Evolutionary conservation across 2,329 filamentous ascomycete species (phyloP).

Genomic region (Monosporascus cannonballus): DNA sequence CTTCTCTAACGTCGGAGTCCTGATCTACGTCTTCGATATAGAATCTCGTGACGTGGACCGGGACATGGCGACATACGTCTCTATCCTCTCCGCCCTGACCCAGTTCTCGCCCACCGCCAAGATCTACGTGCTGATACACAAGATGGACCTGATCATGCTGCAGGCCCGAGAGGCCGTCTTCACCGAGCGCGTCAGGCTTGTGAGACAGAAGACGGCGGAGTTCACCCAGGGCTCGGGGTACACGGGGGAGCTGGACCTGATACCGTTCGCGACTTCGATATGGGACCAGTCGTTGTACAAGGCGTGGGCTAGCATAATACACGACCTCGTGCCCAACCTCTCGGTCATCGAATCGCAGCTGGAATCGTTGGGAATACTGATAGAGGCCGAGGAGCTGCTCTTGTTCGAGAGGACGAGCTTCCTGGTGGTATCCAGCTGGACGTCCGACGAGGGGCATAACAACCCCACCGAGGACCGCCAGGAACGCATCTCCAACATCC

Average conservation of each 20-base stretch:
- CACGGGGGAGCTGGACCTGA: conserved; percentile 56
- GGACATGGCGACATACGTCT: conserved; percentile 86
- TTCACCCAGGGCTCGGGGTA: conserved; percentile 37
- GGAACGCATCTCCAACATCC: conserved; percentile 90
- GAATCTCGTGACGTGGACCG: conserved; percentile 91
- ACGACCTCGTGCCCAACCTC: conserved; percentile 94
- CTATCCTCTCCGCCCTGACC: conserved; percentile 80
- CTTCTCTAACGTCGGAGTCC: conserved; percentile 90
- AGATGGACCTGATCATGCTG: conserved; percentile 91
- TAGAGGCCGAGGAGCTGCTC: conserved; percentile 89
- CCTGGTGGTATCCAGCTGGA: conserved; percentile 90
- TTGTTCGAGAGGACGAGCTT: conserved; percentile 95
- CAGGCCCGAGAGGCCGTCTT: conserved; percentile 76
- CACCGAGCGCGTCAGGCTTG: conserved; percentile 72
- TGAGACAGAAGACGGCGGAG: conserved; percentile 65
- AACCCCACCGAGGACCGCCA: conserved; percentile 93
- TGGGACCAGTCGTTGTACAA: conserved; percentile 99
- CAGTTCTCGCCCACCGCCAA: conserved; percentile 78
- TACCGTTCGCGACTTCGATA: conserved; percentile 91
- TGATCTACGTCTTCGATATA: conserved; percentile 99
- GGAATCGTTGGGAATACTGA: conserved; percentile 71
- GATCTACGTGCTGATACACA: conserved; percentile 95
- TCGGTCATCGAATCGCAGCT: conserved; percentile 82
- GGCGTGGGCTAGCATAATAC: conserved; percentile 96
- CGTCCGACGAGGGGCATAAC: conserved; percentile 62